Evolutionary conservation across 2,329 filamentous ascomycete species (phyloP), one percentile per base, ranked within the genome.

Genomic region (Ascochyta viciae-villosae): DNA sequence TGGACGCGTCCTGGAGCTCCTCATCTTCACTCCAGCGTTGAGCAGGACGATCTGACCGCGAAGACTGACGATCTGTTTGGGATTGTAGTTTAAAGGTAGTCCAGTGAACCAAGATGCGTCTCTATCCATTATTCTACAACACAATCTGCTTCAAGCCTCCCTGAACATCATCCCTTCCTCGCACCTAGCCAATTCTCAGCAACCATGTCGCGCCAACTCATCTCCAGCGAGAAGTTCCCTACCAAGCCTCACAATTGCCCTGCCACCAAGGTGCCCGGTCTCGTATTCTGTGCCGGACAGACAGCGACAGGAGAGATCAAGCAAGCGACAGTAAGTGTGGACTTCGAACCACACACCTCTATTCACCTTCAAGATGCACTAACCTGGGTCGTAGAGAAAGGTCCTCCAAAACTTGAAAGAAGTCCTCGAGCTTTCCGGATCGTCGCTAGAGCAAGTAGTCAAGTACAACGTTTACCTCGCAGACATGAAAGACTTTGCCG

Each of bases 401-500:
- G 64, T 67, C 13, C 54, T 67, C 6, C 64, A 67, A 16, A 64
- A 65, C 15, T 45, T 65, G 6, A 65, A 65, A 24, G 57, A 65
- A 43, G 52, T 70, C 13, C 62, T 70, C 26, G 65, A 70, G 42
- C 60, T 65, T 26, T 65, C 65, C 2, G 67, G 67, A 7, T 68
- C 67, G 8, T 67, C 64, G 4, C 59, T 70, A 10, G 65, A 70
- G 40, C 60, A 70, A 41, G 66, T 71, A n/a, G 66, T 71, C 55
- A 71, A 70, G 51, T 68, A 70, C 58, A 71, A 71, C 43, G 66
- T 71, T 24, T 71, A 67, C 49, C 59, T 71, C 10, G 63, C 65
- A 29, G 61, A 68, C 43, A 71, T 71, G 66, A 66, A 66, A 39
- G 64, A 70, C 52, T 71, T 71, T 19, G 66, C 66, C 8, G 64